Percentiles rank a stretch among this genome's conserved stretches.
These are phyloP conservation scores for Hypoxylon fuscum DNA, from an alignment of 495 filamentous ascomycete species.

Conservation along the genomic window DNA sequence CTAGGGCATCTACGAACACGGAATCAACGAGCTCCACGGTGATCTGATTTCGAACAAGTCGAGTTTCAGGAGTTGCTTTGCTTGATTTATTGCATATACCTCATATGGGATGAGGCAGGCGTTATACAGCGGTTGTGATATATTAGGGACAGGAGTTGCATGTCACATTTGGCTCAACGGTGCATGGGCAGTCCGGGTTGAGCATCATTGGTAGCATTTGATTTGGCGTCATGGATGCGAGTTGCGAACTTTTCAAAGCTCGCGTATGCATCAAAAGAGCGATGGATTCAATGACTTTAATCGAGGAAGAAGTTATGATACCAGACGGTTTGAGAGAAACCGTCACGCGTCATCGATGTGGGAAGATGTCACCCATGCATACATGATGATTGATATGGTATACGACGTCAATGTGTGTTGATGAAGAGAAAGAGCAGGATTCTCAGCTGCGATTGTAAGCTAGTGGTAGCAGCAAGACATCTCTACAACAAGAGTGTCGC, in stretches of 20 bases:
- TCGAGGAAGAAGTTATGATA: background rate
- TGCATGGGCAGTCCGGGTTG: background rate
- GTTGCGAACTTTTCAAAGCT: conserved; percentile 2
- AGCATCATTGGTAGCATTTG: conserved; percentile 27
- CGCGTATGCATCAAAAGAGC: background rate
- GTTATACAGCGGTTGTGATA: conserved; percentile 13
- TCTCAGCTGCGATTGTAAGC: too few species aligned
- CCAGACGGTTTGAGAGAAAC: background rate
- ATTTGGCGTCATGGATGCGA: conserved; percentile 17
- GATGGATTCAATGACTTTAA: background rate
- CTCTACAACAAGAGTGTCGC: too few species aligned
- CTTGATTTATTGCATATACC: conserved; percentile 34
- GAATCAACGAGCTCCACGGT: conserved; percentile 15
- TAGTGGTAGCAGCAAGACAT: too few species aligned
- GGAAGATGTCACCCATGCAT: background rate
- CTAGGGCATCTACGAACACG: conserved; percentile 31
- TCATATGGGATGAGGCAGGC: conserved; percentile 12
- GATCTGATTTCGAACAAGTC: conserved; percentile 22
- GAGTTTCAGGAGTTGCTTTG: conserved; percentile 4
- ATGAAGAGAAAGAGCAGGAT: background rate
- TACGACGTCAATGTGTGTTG: background rate
- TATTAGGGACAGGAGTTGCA: conserved; percentile 16
- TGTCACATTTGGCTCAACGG: conserved; percentile 5
- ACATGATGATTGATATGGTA: background rate
- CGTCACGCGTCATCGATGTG: background rate